These are phyloP conservation scores for Cytospora schulzeri DNA, from an alignment of 2,329 filamentous ascomycete genomes.

Conservation along the genomic window DNA sequence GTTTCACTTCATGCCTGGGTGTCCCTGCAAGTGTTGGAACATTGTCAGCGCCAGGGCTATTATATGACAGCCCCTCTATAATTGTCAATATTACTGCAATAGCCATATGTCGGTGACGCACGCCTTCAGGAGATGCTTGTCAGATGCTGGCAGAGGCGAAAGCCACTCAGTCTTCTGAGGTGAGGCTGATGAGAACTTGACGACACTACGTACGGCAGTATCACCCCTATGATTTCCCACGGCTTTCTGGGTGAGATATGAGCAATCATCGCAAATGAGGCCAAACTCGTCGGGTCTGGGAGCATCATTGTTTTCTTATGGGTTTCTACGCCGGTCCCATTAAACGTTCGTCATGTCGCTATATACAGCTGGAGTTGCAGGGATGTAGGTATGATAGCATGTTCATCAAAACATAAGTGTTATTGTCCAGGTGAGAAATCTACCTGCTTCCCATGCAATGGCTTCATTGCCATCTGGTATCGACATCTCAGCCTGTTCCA, in stretches of 20 bases:
- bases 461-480: too few relatives aligned
- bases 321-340: background rate
- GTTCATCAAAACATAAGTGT: background rate
- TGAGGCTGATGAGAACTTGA: background rate
- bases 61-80: background rate
- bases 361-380: background rate
- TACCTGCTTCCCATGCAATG: too few relatives aligned
- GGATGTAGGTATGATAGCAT: background rate
- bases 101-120: background rate
- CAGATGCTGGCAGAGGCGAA: background rate
- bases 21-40: background rate
- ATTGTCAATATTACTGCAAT: background rate
- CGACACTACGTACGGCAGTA: background rate
- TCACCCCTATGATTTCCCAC: background rate
- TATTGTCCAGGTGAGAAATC: background rate
- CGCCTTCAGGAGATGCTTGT: background rate
- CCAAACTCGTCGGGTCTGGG: background rate
- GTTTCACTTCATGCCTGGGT: background rate
- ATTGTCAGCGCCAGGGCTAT: background rate
- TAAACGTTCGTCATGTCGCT: background rate
- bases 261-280: background rate
- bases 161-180: background rate
- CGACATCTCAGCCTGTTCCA: too few relatives aligned
- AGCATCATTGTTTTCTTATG: background rate
- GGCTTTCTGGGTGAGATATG: background rate